Evolutionary conservation across 2,329 filamentous ascomycete species (phyloP), one percentile per base, ranked within the genome.

Genomic region (Chalara sp.): DNA sequence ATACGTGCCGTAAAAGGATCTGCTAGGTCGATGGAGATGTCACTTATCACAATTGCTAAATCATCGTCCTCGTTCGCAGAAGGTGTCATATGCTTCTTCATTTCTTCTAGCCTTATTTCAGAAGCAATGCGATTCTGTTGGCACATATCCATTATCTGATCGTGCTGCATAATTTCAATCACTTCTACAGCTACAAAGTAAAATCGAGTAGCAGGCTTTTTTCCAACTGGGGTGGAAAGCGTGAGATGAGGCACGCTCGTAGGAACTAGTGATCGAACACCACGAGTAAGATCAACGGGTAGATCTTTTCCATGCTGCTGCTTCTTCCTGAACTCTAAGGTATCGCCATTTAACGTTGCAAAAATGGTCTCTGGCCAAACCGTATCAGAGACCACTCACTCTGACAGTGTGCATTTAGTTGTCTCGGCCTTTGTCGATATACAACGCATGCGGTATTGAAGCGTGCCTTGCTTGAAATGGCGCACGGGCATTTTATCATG

Each of bases 221-320:
- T n/a, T n/a, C n/a, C n/a, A n/a, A n/a, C n/a, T n/a, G n/a, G n/a
- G n/a, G n/a, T n/a, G n/a, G n/a, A n/a, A n/a, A n/a, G n/a, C n/a
- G n/a, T n/a, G n/a, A n/a, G n/a, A n/a, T n/a, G n/a, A n/a, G n/a
- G n/a, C n/a, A n/a, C n/a, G n/a, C n/a, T n/a, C n/a, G n/a, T n/a
- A n/a, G n/a, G n/a, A n/a, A n/a, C n/a, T n/a, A n/a, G n/a, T n/a
- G n/a, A n/a, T n/a, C n/a, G 57, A 21, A 69, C 53, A 7, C 79
- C 65, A 1, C 65, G 54, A 2, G 89, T 90, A 29, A 96, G 70
- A 58, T 96, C 89, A 5, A 87, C 72, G 0, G 91, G 84, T 6
- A 89, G 67, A 59, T 95, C 87, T 58, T 84, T 87, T 8, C 83
- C 84, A 61, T 91, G 79, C 54, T 93, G 84, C 1, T 80, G 66